Evolutionary conservation across 768 basidiomycete genomes (phyloP).

Genomic region (Psilocybe subaeruginosa): DNA sequence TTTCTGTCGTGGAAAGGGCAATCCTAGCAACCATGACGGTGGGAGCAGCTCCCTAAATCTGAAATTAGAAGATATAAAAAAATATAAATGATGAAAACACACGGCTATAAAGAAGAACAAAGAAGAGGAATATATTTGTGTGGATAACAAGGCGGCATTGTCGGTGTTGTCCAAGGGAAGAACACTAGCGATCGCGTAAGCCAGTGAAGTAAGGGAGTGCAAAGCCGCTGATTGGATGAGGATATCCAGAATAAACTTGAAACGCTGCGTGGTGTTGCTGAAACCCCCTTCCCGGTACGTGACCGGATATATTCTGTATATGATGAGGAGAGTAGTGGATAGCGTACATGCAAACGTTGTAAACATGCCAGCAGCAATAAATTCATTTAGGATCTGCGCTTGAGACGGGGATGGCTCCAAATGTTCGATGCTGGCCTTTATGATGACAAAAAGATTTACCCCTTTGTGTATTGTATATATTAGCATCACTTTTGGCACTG

Average conservation of each 20-base stretch:
- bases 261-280: not conserved
- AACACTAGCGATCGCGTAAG: not conserved
- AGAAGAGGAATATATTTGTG: not conserved
- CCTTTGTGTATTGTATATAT: not conserved
- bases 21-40: not conserved
- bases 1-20: not conserved
- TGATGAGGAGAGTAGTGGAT: not conserved
- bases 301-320: not conserved
- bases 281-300: not conserved
- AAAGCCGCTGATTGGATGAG: not conserved
- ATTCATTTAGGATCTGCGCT: not conserved
- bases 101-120: not conserved
- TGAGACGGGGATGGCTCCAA: not conserved
- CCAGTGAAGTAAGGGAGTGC: not conserved
- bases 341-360: not conserved
- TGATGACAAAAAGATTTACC: not conserved
- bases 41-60: not conserved
- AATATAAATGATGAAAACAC: not conserved
- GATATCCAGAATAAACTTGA: not conserved
- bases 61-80: not conserved
- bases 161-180: not conserved
- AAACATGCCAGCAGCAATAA: not conserved
- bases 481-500: not conserved
- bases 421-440: not conserved
- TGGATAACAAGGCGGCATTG: not conserved